Evolutionary conservation across 1,139 yeast genomes (phyloP), one percentile per base, ranked within the genome.

Genomic region (Protomyces inundatus): DNA sequence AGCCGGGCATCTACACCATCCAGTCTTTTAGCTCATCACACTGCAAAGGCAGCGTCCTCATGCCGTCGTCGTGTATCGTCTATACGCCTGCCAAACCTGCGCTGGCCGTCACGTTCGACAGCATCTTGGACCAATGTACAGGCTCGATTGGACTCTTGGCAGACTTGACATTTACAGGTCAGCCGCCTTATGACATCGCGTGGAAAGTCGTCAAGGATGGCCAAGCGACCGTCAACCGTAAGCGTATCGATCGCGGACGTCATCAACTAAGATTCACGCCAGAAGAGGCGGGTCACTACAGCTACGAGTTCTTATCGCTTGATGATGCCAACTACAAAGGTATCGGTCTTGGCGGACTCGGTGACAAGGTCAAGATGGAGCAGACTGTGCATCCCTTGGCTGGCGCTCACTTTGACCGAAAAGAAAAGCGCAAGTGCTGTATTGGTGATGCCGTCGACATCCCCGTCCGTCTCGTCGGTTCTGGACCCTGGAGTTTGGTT

Each of bases 131-230:
- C 71, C 84, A 87, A 66, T 93, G 99, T 77, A 88, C 95, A 40
- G 98, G 98, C 0, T 89, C 91, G 61, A 85, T 90, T 7, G 98
- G 98, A 0, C 84, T 90, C 66, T 82, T 82, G 55, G 90, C 91
- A 68, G 86, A 83, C 55, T 74, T 87, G 61, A 75, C 81, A 1
- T 80, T 88, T 61, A 76, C 82, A 4, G 98, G 98, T 14, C 81
- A 84, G 35, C 87, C 96, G 0, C 98, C 98, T 3, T 93, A 87
- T 75, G 80, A 80, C 55, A 80, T 90, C 14, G 84, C 87, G 6
- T 88, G 82, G 71, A 82, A 83, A 64, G 78, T 82, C 30, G 75
- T 79, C 40, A 75, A 73, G 67, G 70, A 73, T 66, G 68, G 72
- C 6, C 67, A 69, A 6, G 65, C 71, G 4, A 65, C 67, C n/a